Percentiles rank a stretch among this genome's conserved stretches.
Conservation (phyloP, 805 yeast species). For the Saccharomycopsis schoenii region DNA sequence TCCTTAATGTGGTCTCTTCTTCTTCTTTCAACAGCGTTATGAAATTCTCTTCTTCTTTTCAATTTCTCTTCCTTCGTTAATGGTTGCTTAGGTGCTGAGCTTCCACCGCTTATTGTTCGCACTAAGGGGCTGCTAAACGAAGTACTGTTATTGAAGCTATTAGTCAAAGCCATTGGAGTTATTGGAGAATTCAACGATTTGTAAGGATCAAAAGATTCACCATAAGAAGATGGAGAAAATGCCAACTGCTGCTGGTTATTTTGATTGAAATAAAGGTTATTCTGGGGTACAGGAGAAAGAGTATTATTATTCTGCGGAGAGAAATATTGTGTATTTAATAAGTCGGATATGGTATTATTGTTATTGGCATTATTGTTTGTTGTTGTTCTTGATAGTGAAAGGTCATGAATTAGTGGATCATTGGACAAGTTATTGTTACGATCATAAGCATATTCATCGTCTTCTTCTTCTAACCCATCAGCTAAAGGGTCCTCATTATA, state of each 20-base stretch:
- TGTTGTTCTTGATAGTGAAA: not conserved
- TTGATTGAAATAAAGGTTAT: not conserved
- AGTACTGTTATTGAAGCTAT: conserved; percentile 2
- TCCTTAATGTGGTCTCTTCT: conserved; percentile 87
- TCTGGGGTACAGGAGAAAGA: conserved; percentile 3
- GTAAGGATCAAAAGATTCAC: conserved; percentile 13
- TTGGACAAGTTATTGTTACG: not conserved
- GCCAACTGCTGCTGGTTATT: conserved; percentile 4
- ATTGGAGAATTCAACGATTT: conserved; percentile 14
- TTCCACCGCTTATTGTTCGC: conserved; percentile 11
- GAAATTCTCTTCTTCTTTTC: conserved; percentile 75
- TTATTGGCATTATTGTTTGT: conserved; percentile 1
- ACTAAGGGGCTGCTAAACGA: conserved; percentile 7
- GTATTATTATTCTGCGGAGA: conserved; percentile 7
- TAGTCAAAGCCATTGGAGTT: conserved; percentile 7
- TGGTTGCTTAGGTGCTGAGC: conserved; percentile 23
- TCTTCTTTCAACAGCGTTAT: conserved; percentile 89
- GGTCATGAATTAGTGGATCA: not conserved
- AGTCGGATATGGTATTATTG: conserved; percentile 6
- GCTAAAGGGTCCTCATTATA: not conserved
- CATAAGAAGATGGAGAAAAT: conserved; percentile 15
- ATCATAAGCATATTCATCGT: not conserved
- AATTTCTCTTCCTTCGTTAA: conserved; percentile 58
- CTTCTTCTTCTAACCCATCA: not conserved
- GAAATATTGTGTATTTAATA: conserved; percentile 12